These are phyloP conservation scores for Zalaria obscura DNA, from an alignment of 2,329 filamentous ascomycete genomes.

Conservation along the genomic window DNA sequence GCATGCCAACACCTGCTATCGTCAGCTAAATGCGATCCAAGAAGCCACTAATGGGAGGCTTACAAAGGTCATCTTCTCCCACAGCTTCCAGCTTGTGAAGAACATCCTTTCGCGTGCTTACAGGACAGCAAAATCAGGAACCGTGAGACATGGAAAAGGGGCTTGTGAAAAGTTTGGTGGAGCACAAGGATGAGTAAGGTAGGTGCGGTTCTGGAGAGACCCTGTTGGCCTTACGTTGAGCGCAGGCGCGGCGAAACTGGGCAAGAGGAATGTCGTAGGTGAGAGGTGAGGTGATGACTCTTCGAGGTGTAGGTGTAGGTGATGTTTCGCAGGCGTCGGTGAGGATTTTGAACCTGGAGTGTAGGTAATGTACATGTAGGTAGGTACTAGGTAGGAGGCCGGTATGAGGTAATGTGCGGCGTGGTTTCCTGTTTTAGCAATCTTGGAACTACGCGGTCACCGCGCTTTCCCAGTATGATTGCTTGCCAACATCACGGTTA, in stretches of 20 bases:
- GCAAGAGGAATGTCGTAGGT: background rate
- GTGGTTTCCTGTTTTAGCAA: background rate
- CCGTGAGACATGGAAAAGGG: background rate
- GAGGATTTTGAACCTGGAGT: no score
- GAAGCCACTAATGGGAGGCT: slow-evolving; percentile 23
- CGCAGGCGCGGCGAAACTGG: background rate
- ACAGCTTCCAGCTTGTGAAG: slow-evolving; percentile 53
- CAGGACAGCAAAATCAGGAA: background rate
- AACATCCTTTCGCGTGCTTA: slow-evolving; percentile 16
- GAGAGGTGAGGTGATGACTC: background rate
- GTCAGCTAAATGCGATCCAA: background rate
- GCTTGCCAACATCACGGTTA: background rate
- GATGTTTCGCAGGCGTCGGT: no score
- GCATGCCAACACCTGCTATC: slow-evolving; percentile 4
- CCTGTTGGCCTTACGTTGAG: no score
- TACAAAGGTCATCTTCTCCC: slow-evolving; percentile 86
- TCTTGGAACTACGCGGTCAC: background rate
- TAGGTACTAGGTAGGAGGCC: no score
- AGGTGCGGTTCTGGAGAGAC: no score
- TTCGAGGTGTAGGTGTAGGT: no score
- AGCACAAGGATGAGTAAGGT: no score
- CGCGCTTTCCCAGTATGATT: background rate
- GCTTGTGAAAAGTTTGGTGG: background rate
- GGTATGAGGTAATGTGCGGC: background rate
- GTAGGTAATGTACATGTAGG: no score